These are phyloP conservation scores for Copromyces sp. DNA, from an alignment of 495 filamentous ascomycete genomes.

Conservation along the genomic window DNA sequence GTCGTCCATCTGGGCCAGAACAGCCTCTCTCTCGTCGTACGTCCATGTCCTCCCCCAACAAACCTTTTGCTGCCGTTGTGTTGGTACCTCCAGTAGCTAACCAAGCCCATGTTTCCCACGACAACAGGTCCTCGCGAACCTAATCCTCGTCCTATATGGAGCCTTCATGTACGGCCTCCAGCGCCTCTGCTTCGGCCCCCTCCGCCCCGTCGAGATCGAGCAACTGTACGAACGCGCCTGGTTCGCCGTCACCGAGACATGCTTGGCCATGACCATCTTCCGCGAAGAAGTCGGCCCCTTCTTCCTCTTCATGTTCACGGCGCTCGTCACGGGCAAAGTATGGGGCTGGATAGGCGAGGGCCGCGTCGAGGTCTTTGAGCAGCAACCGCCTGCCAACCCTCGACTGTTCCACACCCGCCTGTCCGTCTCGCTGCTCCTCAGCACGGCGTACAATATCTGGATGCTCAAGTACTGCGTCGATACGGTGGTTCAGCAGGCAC, in stretches of 20 bases:
- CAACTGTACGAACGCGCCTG: constrained; percentile 95
- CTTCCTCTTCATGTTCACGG: constrained; percentile 93
- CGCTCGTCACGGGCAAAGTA: constrained; percentile 84
- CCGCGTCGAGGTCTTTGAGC: constrained; percentile 86
- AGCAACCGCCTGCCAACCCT: constrained; percentile 87
- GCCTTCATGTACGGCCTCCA: constrained; percentile 78
- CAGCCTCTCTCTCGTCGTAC: constrained; percentile 86
- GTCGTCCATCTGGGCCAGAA: constrained; percentile 94
- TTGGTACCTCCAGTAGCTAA: neutral
- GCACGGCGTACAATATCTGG: constrained; percentile 62
- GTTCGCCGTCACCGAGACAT: constrained; percentile 95
- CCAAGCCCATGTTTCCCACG: constrained; percentile 1
- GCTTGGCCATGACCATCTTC: constrained; percentile 98
- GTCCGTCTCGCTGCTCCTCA: constrained; percentile 64
- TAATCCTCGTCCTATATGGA: constrained; percentile 66
- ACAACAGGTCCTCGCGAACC: constrained; percentile 72
- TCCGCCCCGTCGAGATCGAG: constrained; percentile 90
- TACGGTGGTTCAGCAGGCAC: constrained; percentile 72
- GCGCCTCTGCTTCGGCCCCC: constrained; percentile 78
- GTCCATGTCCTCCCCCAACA: constrained; percentile 7
- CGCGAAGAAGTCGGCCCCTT: constrained; percentile 85
- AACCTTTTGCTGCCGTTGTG: neutral
- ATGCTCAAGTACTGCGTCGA: constrained; percentile 72
- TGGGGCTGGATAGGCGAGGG: constrained; percentile 98
- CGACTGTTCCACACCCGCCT: constrained; percentile 81